Evolutionary conservation across 352 stramenopile genomes (phyloP).

Genomic region (Phytophthora pisi): DNA sequence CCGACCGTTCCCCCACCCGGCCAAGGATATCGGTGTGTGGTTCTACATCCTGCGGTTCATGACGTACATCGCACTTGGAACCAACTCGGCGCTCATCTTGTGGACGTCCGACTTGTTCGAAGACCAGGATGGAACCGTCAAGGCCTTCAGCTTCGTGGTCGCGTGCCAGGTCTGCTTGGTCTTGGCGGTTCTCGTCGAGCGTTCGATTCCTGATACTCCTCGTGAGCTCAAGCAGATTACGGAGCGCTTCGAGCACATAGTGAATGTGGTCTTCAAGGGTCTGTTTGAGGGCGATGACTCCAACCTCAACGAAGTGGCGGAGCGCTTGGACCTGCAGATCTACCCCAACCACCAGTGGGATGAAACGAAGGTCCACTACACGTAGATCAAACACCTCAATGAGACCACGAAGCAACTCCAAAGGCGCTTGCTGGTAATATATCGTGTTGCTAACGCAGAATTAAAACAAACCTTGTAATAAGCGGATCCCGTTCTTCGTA

Average conservation of each 20-base stretch:
- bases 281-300: slow-evolving; percentile 69
- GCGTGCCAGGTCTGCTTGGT: slow-evolving; percentile 75
- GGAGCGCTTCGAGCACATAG: slow-evolving; percentile 74
- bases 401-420: neutral
- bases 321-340: slow-evolving; percentile 75
- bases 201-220: slow-evolving; percentile 61
- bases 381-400: slow-evolving; percentile 5
- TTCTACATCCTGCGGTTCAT: slow-evolving; percentile 86
- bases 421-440: neutral
- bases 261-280: slow-evolving; percentile 80
- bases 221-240: slow-evolving; percentile 60
- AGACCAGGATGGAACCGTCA: slow-evolving; percentile 45
- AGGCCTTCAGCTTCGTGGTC: slow-evolving; percentile 74
- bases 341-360: slow-evolving; percentile 78
- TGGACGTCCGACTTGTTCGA: slow-evolving; percentile 84
- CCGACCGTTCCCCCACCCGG: slow-evolving; percentile 76
- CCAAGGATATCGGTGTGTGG: slow-evolving; percentile 94
- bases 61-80: slow-evolving; percentile 80
- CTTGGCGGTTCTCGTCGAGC: slow-evolving; percentile 66
- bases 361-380: slow-evolving; percentile 34
- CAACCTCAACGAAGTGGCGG: slow-evolving; percentile 73
- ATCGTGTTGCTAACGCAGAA: neutral
- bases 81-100: slow-evolving; percentile 79
- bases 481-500: neutral
- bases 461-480: slow-evolving; percentile 1